These are phyloP conservation scores for Fremontodendron californicum DNA, from an alignment of 345 rosid genomes.

Conservation along the genomic window DNA sequence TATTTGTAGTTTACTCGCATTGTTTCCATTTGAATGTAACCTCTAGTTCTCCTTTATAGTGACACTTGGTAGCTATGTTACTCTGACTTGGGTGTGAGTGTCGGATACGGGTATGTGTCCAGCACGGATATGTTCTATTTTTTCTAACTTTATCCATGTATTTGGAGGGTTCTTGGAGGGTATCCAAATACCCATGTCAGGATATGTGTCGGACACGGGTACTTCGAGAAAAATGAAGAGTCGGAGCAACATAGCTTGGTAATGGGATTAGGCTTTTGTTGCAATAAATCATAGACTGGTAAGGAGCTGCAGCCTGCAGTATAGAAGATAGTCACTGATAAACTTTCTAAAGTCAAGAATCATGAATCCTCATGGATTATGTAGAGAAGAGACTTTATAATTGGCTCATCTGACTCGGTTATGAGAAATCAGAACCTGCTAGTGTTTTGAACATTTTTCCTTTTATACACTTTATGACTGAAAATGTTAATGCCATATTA, in stretches of 20 bases:
- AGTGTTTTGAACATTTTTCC: not conserved
- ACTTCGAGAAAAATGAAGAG: too few species aligned
- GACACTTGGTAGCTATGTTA: not conserved
- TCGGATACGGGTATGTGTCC: too few species aligned
- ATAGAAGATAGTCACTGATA: not conserved
- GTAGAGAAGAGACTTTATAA: not conserved
- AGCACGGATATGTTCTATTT: too few species aligned
- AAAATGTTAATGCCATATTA: not conserved
- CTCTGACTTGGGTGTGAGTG: too few species aligned
- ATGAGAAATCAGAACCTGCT: not conserved
- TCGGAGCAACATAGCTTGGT: too few species aligned
- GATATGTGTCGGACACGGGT: too few species aligned
- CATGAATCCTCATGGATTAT: not conserved
- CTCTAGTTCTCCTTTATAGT: not conserved
- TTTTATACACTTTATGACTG: not conserved
- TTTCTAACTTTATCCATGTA: too few species aligned
- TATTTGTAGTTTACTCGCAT: not conserved
- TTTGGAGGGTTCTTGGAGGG: too few species aligned
- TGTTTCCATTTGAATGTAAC: not conserved
- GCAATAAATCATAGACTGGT: not conserved
- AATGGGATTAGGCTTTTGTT: not conserved
- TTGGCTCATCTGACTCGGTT: not conserved
- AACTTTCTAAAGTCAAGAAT: not conserved
- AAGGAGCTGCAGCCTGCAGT: not conserved
- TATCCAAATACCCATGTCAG: too few species aligned